These are phyloP conservation scores for Volutella citrinella DNA, from an alignment of 2,329 filamentous ascomycete species.

Conservation along the genomic window DNA sequence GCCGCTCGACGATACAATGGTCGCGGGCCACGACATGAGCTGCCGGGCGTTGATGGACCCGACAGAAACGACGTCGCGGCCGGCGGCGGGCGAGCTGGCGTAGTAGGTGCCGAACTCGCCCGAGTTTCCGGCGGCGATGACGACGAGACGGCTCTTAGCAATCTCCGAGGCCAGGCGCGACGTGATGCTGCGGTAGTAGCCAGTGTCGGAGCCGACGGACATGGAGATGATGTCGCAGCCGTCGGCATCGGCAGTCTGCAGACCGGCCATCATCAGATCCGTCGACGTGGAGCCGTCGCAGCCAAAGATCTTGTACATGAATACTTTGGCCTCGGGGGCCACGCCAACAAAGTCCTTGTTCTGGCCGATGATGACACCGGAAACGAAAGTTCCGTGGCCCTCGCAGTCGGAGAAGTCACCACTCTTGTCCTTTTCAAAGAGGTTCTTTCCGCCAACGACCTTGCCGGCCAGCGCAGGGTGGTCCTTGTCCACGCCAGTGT, in stretches of 20 bases:
- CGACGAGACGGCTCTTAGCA: constrained; percentile 8
- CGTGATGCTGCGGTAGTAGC: constrained; percentile 11
- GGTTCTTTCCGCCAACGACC: constrained; percentile 15
- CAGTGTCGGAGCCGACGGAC: constrained; percentile 14
- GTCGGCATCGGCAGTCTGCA: constrained; percentile 19
- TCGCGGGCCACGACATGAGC: constrained; percentile 15
- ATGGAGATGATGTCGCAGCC: constrained; percentile 19
- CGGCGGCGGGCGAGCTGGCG: constrained; percentile 13
- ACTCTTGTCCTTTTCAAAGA: constrained; percentile 15
- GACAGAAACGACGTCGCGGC: constrained; percentile 11
- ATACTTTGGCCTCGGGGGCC: constrained; percentile 18
- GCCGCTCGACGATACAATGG: constrained; percentile 8
- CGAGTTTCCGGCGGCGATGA: constrained; percentile 13
- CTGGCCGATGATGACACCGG: constrained; percentile 10
- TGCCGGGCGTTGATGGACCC: constrained; percentile 12
- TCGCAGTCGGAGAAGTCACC: constrained; percentile 14
- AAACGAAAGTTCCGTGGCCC: constrained; percentile 19
- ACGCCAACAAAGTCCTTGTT: constrained; percentile 15
- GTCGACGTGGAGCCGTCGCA: constrained; percentile 13
- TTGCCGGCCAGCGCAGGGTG: constrained; percentile 15
- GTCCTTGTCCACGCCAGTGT: constrained; percentile 14
- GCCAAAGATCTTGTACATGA: constrained; percentile 24
- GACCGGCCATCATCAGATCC: constrained; percentile 19
- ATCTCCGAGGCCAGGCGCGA: constrained; percentile 8
- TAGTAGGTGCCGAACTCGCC: constrained; percentile 10